Percentiles rank a stretch among this genome's conserved stretches.
phyloP scores from a whole-genome alignment of 306 rosid species.

The Glycine soja region DNA sequence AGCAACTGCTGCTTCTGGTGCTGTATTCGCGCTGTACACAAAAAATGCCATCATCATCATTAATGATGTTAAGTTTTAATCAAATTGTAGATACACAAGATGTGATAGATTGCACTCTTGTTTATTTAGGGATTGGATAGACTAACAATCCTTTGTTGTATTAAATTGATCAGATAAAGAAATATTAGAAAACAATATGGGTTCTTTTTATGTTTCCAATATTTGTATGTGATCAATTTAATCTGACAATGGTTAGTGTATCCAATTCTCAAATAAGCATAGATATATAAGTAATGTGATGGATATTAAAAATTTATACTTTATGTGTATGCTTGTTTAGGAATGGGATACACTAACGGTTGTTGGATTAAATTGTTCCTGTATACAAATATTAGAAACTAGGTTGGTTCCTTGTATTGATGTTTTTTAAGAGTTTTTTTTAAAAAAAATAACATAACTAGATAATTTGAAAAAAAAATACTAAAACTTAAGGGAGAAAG shows the following conservation, averaged over 20 bases:
- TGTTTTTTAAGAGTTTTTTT: too few relatives aligned
- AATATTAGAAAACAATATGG: not conserved
- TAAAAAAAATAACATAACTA: not conserved
- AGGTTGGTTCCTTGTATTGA: too few relatives aligned
- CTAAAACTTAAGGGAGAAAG: too few relatives aligned
- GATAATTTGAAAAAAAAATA: not conserved
- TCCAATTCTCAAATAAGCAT: too few relatives aligned
- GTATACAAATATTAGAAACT: too few relatives aligned
- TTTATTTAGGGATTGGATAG: not conserved
- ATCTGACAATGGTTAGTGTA: too few relatives aligned
- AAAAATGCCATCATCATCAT: constrained; percentile 6
- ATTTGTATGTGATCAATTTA: too few relatives aligned
- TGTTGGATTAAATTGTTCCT: too few relatives aligned
- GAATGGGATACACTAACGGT: too few relatives aligned
- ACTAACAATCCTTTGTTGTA: not conserved
- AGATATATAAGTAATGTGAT: too few relatives aligned
- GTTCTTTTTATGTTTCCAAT: not conserved
- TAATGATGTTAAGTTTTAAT: not conserved
- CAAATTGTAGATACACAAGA: not conserved
- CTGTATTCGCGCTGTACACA: constrained; percentile 48
- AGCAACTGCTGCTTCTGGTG: constrained; percentile 51
- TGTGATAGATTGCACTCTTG: not conserved
- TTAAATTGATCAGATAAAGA: not conserved
- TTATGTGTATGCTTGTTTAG: too few relatives aligned
- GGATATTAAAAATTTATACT: too few relatives aligned